phyloP scores from a whole-genome alignment of 2,329 filamentous ascomycete genomes.

The Xylariaceae sp. region DNA sequence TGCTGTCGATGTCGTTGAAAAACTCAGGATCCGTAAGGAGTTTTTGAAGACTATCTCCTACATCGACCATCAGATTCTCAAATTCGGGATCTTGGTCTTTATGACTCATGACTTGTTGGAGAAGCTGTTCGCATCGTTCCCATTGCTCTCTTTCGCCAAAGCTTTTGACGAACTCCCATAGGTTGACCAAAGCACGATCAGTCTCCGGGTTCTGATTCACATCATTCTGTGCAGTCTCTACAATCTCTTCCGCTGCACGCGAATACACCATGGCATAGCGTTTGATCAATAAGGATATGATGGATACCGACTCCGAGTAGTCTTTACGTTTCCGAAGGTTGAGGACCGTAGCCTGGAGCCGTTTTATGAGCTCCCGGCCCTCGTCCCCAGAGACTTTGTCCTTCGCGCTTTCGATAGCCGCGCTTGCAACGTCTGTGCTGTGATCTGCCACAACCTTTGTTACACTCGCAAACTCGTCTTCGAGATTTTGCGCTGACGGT shows the following conservation, averaged over 20 bases:
- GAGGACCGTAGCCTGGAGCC: constrained; percentile 71
- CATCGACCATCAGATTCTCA: constrained; percentile 68
- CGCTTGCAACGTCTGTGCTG: constrained; percentile 25
- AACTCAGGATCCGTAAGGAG: constrained; percentile 84
- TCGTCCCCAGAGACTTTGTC: constrained; percentile 72
- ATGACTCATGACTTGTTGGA: constrained; percentile 69
- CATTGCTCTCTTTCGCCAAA: constrained; percentile 74
- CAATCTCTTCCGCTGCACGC: constrained; percentile 63
- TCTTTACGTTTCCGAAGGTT: constrained; percentile 73
- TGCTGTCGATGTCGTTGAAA: constrained; percentile 66
- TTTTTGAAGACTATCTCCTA: constrained; percentile 71
- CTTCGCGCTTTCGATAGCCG: constrained; percentile 63
- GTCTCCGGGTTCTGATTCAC: constrained; percentile 69
- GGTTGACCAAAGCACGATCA: constrained; percentile 71
- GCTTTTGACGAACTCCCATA: constrained; percentile 75
- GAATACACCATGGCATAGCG: constrained; percentile 77
- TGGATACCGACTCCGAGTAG: constrained; percentile 83
- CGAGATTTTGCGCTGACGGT: constrained; percentile 61
- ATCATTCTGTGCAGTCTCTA: constrained; percentile 64
- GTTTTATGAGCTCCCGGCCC: constrained; percentile 66
- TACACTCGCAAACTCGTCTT: constrained; percentile 52
- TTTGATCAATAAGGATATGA: constrained; percentile 68
- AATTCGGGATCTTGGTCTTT: constrained; percentile 77
- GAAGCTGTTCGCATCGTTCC: constrained; percentile 66
- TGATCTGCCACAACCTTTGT: constrained; percentile 50